Percentiles rank a stretch among this genome's conserved stretches.
phyloP scores from a whole-genome alignment of 176 grass and related monocot genomes.

The Alloteropsis semialata region DNA sequence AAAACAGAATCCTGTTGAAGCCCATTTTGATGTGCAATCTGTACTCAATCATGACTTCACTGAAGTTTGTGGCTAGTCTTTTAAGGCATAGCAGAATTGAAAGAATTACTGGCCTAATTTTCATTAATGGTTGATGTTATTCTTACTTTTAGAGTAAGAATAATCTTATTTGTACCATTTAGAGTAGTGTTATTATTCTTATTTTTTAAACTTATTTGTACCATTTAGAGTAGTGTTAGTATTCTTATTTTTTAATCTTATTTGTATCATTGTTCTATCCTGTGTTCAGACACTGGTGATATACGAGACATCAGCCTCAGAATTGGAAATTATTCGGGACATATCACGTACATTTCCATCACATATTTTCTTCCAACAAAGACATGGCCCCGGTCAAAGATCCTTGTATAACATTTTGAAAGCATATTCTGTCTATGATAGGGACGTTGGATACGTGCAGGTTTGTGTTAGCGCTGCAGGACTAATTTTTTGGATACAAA shows the following conservation, averaged over 20 bases:
- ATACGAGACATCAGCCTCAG: conserved; percentile 92
- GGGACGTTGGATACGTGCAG: conserved; percentile 98
- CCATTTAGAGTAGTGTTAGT: neutral
- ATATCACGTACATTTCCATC: conserved; percentile 99
- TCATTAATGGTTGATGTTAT: neutral
- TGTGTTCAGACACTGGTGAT: conserved; percentile 80
- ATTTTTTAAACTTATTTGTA: neutral
- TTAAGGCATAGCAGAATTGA: neutral
- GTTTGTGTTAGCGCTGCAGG: conserved; percentile 35
- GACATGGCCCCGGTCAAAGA: conserved; percentile 95
- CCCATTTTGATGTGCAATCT: neutral
- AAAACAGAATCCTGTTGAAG: neutral
- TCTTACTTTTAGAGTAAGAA: no score
- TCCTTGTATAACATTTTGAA: conserved; percentile 96
- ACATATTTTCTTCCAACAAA: conserved; percentile 97
- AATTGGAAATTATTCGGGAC: conserved; percentile 95
- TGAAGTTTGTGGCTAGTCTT: neutral
- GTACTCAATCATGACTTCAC: neutral
- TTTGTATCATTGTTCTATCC: neutral
- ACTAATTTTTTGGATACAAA: neutral
- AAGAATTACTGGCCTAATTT: neutral
- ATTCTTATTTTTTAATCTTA: neutral
- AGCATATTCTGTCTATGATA: conserved; percentile 95
- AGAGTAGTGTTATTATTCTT: neutral
- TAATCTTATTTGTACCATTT: no score